These are phyloP conservation scores for Excoecaria cochinchinensis DNA, from an alignment of 345 rosid genomes.

Conservation along the genomic window DNA sequence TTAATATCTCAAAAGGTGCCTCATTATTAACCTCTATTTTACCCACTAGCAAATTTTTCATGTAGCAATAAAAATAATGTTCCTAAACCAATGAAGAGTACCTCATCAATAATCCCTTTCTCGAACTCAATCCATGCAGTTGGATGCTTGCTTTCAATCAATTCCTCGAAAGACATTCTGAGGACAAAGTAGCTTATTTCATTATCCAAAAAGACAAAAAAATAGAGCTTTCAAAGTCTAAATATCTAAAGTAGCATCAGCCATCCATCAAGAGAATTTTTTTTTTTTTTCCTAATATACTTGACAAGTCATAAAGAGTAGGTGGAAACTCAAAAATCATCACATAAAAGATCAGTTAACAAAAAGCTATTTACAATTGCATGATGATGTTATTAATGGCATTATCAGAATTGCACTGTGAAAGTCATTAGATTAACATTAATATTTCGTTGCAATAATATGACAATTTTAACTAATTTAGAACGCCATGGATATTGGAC, in stretches of 20 bases:
- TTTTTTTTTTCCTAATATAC: no score
- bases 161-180: conserved; percentile 80
- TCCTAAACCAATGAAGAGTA: conserved; percentile 15
- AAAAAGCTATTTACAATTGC: not conserved
- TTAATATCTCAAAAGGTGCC: not conserved
- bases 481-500: no score
- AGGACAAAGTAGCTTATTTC: conserved; percentile 22
- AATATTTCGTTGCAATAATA: no score
- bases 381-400: no score
- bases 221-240: not conserved
- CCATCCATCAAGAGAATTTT: not conserved
- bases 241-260: not conserved
- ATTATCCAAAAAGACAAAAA: conserved; percentile 14
- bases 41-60: not conserved
- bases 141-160: conserved; percentile 79
- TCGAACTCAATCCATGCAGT: conserved; percentile 89
- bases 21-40: not conserved
- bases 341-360: not conserved
- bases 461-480: no score
- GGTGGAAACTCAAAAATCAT: not conserved
- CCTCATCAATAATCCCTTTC: conserved; percentile 82
- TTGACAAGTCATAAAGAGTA: no score
- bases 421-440: no score
- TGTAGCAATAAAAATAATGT: not conserved
- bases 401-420: no score